phyloP scores from a whole-genome alignment of 148 eudicot species.

The Talinum fruticosum region DNA sequence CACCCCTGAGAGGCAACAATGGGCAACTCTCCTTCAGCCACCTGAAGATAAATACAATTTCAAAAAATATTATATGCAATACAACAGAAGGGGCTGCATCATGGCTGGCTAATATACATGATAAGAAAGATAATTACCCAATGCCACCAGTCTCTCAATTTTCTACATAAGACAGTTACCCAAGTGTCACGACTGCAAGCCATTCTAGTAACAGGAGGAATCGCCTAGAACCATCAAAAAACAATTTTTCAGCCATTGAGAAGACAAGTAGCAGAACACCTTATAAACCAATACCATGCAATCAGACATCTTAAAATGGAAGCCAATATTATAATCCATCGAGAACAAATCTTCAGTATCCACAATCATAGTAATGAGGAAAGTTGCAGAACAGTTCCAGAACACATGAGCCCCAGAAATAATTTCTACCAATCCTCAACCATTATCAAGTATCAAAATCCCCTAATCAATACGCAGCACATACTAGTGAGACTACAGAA shows the following conservation, averaged over 20 bases:
- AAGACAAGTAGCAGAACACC: not conserved
- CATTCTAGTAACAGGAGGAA: constrained; percentile 89
- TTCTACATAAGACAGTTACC: constrained; percentile 94
- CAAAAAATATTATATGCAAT: constrained; percentile 15
- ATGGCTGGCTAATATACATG: constrained; percentile 6
- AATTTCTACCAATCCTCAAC: not conserved
- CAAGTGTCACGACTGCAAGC: constrained; percentile 89
- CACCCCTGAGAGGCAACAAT: constrained; percentile 91
- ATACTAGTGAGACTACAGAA: not conserved
- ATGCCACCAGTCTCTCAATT: constrained; percentile 98
- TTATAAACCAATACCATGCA: not conserved
- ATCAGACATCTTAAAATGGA: not conserved
- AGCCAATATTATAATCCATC: not conserved
- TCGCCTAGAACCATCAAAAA: constrained; percentile 50
- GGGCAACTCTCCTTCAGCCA: constrained; percentile 96
- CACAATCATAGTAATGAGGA: not conserved
- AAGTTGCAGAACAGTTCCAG: not conserved
- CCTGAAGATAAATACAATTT: constrained; percentile 44
- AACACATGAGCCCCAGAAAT: not conserved
- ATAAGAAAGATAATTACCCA: constrained; percentile 58
- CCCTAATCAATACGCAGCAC: not conserved
- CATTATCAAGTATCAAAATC: not conserved
- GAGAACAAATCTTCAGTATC: no score
- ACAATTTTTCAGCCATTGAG: not conserved
- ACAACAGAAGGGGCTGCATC: constrained; percentile 13